A percentile compares a stretch with the other conserved stretches of the same genome.
Evolutionary conservation across 331 rosid genomes (phyloP).

Genomic region (Pyracantha coccinea): DNA sequence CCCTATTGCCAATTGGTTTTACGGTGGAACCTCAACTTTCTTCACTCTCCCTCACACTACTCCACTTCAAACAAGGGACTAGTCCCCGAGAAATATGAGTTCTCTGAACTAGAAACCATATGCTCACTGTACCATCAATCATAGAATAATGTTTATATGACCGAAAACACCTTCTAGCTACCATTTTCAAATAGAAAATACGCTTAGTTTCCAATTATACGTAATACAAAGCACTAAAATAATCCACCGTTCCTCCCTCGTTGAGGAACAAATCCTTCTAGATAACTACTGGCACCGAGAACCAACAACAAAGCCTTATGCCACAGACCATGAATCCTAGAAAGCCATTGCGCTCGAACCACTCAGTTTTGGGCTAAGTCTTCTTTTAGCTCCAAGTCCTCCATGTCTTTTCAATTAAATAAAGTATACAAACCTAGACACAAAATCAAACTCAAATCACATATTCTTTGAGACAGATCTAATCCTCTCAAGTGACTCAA

Average conservation of each 20-base stretch:
- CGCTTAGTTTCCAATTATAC: not conserved
- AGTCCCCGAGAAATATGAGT: not conserved
- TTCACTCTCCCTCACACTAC: not conserved
- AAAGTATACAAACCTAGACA: not conserved
- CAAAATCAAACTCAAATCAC: not conserved
- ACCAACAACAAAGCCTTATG: not conserved
- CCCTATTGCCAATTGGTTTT: not conserved
- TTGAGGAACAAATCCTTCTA: not conserved
- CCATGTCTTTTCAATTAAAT: not conserved
- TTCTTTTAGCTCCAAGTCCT: too few relatives aligned
- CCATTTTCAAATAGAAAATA: not conserved
- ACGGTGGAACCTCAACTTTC: not conserved
- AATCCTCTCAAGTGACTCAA: not conserved
- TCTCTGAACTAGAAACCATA: not conserved
- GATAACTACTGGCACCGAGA: not conserved
- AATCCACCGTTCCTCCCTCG: not conserved
- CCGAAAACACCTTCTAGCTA: not conserved
- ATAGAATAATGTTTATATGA: not conserved
- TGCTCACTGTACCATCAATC: not conserved
- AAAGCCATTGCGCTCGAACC: too few relatives aligned
- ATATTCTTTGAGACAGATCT: not conserved
- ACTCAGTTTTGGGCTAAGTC: too few relatives aligned
- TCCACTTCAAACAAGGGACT: not conserved
- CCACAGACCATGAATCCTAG: too few relatives aligned
- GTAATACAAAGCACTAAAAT: not conserved